Evolutionary conservation across 2,329 filamentous ascomycete species (phyloP).

Genomic region (Aspergillus carbonarius): DNA sequence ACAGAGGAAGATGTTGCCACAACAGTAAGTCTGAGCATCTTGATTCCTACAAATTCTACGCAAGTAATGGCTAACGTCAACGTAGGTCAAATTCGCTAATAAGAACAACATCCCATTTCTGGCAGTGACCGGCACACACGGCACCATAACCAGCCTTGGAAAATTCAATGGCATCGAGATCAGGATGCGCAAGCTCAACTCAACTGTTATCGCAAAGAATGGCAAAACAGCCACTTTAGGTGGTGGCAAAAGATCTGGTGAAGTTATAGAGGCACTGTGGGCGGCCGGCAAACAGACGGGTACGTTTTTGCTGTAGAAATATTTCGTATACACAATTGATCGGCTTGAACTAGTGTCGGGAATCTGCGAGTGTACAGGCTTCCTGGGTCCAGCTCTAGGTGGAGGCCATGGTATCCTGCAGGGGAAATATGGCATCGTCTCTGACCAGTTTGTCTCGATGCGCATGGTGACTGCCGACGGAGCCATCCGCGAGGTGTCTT

Average conservation of each 20-base stretch:
- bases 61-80: not conserved
- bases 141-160: slow-evolving; percentile 6
- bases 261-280: slow-evolving; percentile 52
- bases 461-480: slow-evolving; percentile 55
- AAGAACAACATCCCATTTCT: slow-evolving; percentile 11
- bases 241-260: slow-evolving; percentile 49
- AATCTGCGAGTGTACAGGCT: slow-evolving; percentile 53
- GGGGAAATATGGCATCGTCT: slow-evolving; percentile 53
- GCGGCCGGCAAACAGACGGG: slow-evolving; percentile 50
- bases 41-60: not conserved
- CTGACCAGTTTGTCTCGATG: slow-evolving; percentile 55
- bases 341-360: slow-evolving; percentile 40
- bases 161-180: slow-evolving; percentile 16
- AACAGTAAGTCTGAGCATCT: slow-evolving; percentile 4
- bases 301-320: not conserved
- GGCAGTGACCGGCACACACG: slow-evolving; percentile 15
- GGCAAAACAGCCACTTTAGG: slow-evolving; percentile 49
- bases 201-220: slow-evolving; percentile 37
- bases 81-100: slow-evolving; percentile 16
- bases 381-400: slow-evolving; percentile 53
- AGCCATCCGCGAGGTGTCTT: slow-evolving; percentile 1
- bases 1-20: slow-evolving; percentile 12
- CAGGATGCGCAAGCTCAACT: slow-evolving; percentile 29
- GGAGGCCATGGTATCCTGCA: slow-evolving; percentile 59
- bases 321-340: not conserved